Percentiles rank a stretch among this genome's conserved stretches.
Evolutionary conservation across 352 stramenopile genomes (phyloP).

Genomic region (Phytophthora hibernalis): DNA sequence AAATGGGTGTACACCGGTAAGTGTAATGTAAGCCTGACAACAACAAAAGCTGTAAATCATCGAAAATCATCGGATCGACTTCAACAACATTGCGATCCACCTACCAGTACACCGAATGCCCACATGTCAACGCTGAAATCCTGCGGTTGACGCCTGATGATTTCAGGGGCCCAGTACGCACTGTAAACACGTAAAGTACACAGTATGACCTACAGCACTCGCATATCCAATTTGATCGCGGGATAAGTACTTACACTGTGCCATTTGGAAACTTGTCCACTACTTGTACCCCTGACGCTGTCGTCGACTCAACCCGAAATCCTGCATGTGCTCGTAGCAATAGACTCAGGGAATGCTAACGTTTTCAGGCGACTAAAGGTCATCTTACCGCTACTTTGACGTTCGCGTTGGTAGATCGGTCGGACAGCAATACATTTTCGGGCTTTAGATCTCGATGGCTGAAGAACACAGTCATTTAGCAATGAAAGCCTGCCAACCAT

Average conservation of each 20-base stretch:
- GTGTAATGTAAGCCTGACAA: conserved; percentile 68
- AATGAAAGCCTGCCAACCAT: not conserved
- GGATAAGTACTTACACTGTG: conserved; percentile 61
- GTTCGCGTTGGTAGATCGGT: conserved; percentile 58
- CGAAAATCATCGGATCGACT: not conserved
- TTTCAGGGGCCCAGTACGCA: conserved; percentile 83
- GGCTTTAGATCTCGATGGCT: conserved; percentile 84
- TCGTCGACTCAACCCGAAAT: conserved; percentile 73
- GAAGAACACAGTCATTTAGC: not conserved
- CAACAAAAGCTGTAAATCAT: not conserved
- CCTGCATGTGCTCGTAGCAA: conserved; percentile 36
- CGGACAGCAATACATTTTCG: conserved; percentile 76
- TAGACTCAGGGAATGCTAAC: not conserved
- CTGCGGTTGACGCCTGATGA: conserved; percentile 72
- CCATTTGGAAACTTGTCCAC: conserved; percentile 65
- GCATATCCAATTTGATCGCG: not conserved
- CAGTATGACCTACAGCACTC: not conserved
- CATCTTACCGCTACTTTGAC: conserved; percentile 73
- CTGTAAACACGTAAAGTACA: conserved; percentile 24
- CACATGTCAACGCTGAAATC: conserved; percentile 83
- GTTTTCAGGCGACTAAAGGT: not conserved
- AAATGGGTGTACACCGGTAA: conserved; percentile 82
- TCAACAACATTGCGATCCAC: not conserved
- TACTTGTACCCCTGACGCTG: conserved; percentile 52
- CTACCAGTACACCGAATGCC: conserved; percentile 79